Base-by-base conservation (phyloP, 2,329 filamentous ascomycete species). In the Helicocarpus griseus region DNA sequence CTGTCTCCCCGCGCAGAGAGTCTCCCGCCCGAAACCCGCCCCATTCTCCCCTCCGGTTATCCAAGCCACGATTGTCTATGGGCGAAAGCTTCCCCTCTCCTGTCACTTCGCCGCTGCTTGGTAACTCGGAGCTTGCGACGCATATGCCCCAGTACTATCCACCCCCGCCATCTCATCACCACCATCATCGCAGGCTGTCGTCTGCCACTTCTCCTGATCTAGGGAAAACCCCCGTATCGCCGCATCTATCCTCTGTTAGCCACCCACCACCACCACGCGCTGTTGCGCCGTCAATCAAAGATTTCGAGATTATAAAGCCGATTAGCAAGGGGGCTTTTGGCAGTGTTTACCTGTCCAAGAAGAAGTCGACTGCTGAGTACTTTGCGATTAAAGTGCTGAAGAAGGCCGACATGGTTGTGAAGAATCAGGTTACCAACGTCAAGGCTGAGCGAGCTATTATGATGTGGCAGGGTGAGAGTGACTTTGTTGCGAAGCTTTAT, bases 391-490 rank as follows among this genome's bases (percentile, higher is more conserved):
- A 98, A 65, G 93, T 97, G 1, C 70, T 98, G 54, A 97, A 97
- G 66, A 98, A 98, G 71, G 90, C 93, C n/a, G 93, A 98, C 74
- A 98, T 98, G 93, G 89, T 98, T 56, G 93, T 93, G 55, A 98
- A 98, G 71, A 98, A 98, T 67, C 93, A 98, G 66, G 90, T 98
- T 60, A 95, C 93, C 59, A 98, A 98, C 64, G 93, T 98, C 63
- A 97, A 98, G 70, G 93, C 94, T 7, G 93, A 98, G 70, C 82
- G 93, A 58, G 94, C 94, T 21, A 98, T 98, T 65, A 97, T 98
- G 93, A 98, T 98, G 93, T 97, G 93, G 88, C 93, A 98, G 72
- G 93, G 93, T 21, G 89, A 97, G 69, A 98, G 94, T 67, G 93
- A 98, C 54, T 98, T 98, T 66, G 93, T 98, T 53, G 93, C 93